Percentiles rank a stretch among this genome's conserved stretches.
These are phyloP conservation scores for Saccharomyces eubayanus DNA, from an alignment of 805 yeast genomes.

Conservation along the genomic window DNA sequence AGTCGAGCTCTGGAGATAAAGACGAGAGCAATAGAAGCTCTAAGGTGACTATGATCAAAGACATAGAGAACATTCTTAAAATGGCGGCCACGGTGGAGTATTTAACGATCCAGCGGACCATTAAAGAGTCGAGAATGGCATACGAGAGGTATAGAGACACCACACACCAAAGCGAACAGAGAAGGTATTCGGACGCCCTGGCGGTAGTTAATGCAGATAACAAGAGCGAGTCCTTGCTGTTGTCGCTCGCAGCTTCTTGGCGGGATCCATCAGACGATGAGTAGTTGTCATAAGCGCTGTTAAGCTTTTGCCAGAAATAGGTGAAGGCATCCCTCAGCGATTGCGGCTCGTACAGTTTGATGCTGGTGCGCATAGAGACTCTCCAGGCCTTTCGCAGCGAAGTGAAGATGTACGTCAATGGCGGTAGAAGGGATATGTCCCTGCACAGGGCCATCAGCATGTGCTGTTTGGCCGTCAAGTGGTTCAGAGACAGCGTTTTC, in stretches of 20 bases:
- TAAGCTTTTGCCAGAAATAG: constrained; percentile 15
- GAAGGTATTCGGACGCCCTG: constrained; percentile 65
- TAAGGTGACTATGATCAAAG: constrained; percentile 59
- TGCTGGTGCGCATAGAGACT: constrained; percentile 13
- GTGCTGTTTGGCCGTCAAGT: constrained; percentile 69
- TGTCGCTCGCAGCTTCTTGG: neutral
- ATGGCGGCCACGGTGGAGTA: constrained; percentile 86
- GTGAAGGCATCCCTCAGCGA: constrained; percentile 17
- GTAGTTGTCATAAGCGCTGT: constrained; percentile 19
- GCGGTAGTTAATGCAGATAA: constrained; percentile 42
- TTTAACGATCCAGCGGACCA: constrained; percentile 89
- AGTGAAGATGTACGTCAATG: constrained; percentile 45
- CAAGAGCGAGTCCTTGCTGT: constrained; percentile 9
- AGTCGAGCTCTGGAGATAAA: constrained; percentile 62
- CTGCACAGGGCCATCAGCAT: constrained; percentile 68
- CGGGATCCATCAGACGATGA: constrained; percentile 8
- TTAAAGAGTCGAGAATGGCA: constrained; percentile 77
- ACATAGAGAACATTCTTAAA: constrained; percentile 75
- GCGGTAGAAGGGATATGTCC: constrained; percentile 65
- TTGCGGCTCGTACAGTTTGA: constrained; percentile 20
- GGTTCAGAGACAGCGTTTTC: constrained; percentile 58
- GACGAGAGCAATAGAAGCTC: constrained; percentile 61
- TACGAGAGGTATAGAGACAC: constrained; percentile 81
- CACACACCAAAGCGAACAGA: constrained; percentile 87
- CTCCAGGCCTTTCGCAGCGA: constrained; percentile 32